Base-by-base conservation (phyloP, 768 basidiomycete genomes). In the Mycena epipterygia region DNA sequence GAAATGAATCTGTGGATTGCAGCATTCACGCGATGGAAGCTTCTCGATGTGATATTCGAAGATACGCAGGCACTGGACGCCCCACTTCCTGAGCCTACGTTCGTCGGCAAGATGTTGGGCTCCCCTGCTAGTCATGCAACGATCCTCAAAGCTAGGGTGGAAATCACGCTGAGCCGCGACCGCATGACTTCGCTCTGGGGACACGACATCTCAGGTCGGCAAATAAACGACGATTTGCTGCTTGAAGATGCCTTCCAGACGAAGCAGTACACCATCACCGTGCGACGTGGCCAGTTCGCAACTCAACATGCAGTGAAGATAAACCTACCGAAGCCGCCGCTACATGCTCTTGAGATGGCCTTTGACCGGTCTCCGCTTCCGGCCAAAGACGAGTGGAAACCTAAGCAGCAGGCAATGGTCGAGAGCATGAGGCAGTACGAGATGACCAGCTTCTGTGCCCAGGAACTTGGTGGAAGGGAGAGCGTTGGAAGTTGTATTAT, bases 341-440 rank as follows among this genome's bases (percentile, higher is more conserved):
- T 55, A n/a, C 21, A 55, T 23, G 53, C 53, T 16, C 33, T 55
- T 33, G 32, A 55, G 53, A 55, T 55, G 35, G n/a, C 23, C 3
- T 55, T 55, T 19, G 53, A 55, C 53, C 12, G 23, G 33, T 55
- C 53, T 55, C 53, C 53, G 6, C 25, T 55, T 12, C 53, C 53
- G 32, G 53, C 53, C 14, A 55, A 55, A 37, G n/a, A 23, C 35
- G 53, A 55, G 32, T 55, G 53, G 53, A 55, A 55, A 55, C 53
- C 53, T 5, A 33, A 55, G 32, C 53, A 55, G 33, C 53, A 55
- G 23, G 32, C 21, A 3, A 55, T 55, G 53, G 53, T 55, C 32
- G 53, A 55, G 33, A 55, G 53, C 53, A 23, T 55, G 5, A 55
- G 53, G 53, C 53, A 55, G 53, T 55, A 55, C 21, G 53, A 55